A percentile compares a stretch with the other conserved stretches of the same genome.
Evolutionary conservation across 345 rosid species (phyloP).

Genomic region (Citrus glauca): DNA sequence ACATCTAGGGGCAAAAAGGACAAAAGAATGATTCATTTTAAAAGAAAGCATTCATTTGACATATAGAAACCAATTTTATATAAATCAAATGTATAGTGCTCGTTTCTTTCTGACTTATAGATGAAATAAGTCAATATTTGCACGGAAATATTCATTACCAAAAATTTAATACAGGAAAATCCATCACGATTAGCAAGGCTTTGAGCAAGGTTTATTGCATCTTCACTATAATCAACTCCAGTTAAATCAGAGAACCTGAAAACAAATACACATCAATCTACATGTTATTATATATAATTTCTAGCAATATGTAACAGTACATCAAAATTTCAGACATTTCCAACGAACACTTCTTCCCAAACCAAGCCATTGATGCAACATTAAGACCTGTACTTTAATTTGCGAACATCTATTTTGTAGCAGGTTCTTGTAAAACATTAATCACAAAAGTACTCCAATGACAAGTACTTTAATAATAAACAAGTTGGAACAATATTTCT

Average conservation of each 20-base stretch:
- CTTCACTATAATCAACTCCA: slow-evolving; percentile 89
- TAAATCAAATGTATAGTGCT: neutral
- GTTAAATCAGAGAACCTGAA: slow-evolving; percentile 90
- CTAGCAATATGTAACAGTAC: neutral
- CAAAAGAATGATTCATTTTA: neutral
- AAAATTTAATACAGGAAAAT: slow-evolving; percentile 56
- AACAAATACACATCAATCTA: slow-evolving; percentile 6
- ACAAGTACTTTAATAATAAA: neutral
- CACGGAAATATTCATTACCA: slow-evolving; percentile 42
- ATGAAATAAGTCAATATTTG: neutral
- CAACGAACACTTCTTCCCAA: neutral
- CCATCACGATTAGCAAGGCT: slow-evolving; percentile 87
- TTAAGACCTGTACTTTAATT: neutral
- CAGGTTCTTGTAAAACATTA: neutral
- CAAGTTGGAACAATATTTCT: neutral
- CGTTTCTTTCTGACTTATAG: neutral
- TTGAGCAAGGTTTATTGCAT: slow-evolving; percentile 80
- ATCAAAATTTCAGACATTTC: neutral
- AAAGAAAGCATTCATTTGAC: neutral
- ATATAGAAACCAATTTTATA: neutral
- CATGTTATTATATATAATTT: neutral
- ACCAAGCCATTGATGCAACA: neutral
- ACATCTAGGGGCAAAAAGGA: neutral
- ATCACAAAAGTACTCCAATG: neutral
- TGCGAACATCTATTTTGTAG: neutral